A percentile compares a stretch with the other conserved stretches of the same genome.
These are phyloP conservation scores for Linnemannia zychae DNA, from an alignment of 192 early-diverging fungal genomes.

Conservation along the genomic window DNA sequence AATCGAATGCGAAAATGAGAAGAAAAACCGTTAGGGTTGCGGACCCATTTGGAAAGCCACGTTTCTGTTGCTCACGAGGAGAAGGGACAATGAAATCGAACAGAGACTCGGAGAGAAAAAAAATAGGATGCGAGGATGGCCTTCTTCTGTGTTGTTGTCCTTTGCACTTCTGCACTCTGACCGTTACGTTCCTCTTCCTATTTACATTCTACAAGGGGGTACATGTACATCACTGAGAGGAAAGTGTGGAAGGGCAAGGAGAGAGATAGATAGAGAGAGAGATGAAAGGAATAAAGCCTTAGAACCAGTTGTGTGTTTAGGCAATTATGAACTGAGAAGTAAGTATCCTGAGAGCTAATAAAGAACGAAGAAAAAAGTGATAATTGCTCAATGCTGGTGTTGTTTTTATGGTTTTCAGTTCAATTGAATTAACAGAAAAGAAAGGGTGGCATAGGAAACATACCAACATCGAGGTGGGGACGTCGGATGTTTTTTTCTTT, in stretches of 20 bases:
- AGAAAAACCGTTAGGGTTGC: not conserved
- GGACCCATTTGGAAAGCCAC: slow-evolving; percentile 16
- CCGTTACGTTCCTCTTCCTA: not conserved
- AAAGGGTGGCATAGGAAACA: no score
- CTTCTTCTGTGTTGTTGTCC: not conserved
- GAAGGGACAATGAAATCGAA: not conserved
- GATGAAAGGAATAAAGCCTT: no score
- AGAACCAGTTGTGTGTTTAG: no score
- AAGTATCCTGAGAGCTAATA: not conserved
- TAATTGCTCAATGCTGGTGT: not conserved
- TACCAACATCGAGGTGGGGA: not conserved
- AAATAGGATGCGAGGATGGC: no score
- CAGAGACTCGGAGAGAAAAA: not conserved
- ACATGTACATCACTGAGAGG: not conserved
- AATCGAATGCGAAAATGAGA: not conserved
- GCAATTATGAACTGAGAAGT: no score
- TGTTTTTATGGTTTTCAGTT: no score
- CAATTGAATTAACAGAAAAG: no score
- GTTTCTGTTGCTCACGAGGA: slow-evolving; percentile 4
- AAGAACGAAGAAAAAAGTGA: not conserved
- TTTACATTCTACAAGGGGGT: not conserved
- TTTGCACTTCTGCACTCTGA: not conserved
- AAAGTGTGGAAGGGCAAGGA: no score
- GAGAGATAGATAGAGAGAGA: no score
- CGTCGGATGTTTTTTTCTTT: not conserved